Base-by-base conservation (phyloP, 768 basidiomycete species). In the Mycena venus region DNA sequence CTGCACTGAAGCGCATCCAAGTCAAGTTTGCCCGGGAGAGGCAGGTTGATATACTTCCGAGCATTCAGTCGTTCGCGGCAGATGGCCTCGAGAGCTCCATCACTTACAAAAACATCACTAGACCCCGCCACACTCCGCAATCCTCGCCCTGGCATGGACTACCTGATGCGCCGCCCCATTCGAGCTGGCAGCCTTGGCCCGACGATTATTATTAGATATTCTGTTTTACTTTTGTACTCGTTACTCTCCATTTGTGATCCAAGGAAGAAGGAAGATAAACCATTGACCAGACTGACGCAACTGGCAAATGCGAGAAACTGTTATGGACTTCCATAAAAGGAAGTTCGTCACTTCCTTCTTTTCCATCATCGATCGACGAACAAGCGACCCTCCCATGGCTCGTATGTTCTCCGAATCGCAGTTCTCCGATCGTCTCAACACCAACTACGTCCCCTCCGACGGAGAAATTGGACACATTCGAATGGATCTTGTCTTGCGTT, bases 111-210 rank as follows among this genome's bases (percentile, higher is more conserved):
- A n/a, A n/a, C n/a, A 58, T 32, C 10, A 12, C 42, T 15, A n/a
- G n/a, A n/a, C 31, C 15, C 12, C 6, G 21, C 12, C 4, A n/a
- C n/a, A n/a, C 19, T 7, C 12, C 15, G 19, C 25, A 23, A 2
- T 31, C 29, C 21, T 72, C 71, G 23, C 71, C 71, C 1, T 67
- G 71, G 64, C 23, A 40, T 3, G 71, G 71, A 19, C 25, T 72
- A 19, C 17, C 61, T 2, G 68, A 69, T 21, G 23, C 42, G n/a
- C 68, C 68, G n/a, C n/a, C n/a, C n/a, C n/a, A n/a, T n/a, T n/a
- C n/a, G n/a, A n/a, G n/a, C n/a, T n/a, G n/a, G n/a, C n/a, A n/a
- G n/a, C n/a, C n/a, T n/a, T n/a, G n/a, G n/a, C n/a, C n/a, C n/a
- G n/a, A n/a, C n/a, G n/a, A n/a, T n/a, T n/a, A n/a, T n/a, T n/a